Base-by-base conservation (phyloP, 345 rosid genomes). In the Citrus reticulata region DNA sequence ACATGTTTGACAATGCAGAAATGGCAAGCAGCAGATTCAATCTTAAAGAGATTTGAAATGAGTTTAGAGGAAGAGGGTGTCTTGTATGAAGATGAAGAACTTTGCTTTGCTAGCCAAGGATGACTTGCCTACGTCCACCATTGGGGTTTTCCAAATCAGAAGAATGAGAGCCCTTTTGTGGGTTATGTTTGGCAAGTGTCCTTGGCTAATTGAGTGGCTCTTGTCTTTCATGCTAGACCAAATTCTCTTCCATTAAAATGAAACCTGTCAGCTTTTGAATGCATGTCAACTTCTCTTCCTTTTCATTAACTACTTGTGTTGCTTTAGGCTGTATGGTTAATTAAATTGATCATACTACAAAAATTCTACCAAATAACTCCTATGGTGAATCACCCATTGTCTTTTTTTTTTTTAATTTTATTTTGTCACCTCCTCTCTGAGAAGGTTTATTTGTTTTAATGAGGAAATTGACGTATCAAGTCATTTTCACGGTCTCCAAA, bases 101-200 rank as follows among this genome's bases (percentile, higher is more conserved):
- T 27, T 59, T 34, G 60, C 84, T 84, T 73, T 24, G 87, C 69
- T 86, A 88, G 91, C 91, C 91, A 88, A 83, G 91, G 91, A 88
- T 84, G 89, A 88, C 87, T 88, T 84, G 90, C 90, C 89, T 86
- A 75, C 64, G 17, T 78, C 83, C 71, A 73, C 22, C 19, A 59
- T 42, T 34, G 2, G 74, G 80, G 58, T 14, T 57, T 32, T 13
- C 4, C 2, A 2, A 14, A 4, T 13, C 4, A 10, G 49, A 42
- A 42, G 49, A 10, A 10, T 35, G 2, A 7, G 14, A 72, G 76
- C 30, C 79, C 46, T 20, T n/a, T 19, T 39, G 42, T 17, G 42
- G 81, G 75, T 60, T 72, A 40, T 74, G 30, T 27, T 61, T 57
- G 84, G 87, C 83, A 77, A 79, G 83, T 84, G 11, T 72, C 76